These are phyloP conservation scores for Cubamyces sp. DNA, from an alignment of 768 basidiomycete genomes.

Conservation along the genomic window DNA sequence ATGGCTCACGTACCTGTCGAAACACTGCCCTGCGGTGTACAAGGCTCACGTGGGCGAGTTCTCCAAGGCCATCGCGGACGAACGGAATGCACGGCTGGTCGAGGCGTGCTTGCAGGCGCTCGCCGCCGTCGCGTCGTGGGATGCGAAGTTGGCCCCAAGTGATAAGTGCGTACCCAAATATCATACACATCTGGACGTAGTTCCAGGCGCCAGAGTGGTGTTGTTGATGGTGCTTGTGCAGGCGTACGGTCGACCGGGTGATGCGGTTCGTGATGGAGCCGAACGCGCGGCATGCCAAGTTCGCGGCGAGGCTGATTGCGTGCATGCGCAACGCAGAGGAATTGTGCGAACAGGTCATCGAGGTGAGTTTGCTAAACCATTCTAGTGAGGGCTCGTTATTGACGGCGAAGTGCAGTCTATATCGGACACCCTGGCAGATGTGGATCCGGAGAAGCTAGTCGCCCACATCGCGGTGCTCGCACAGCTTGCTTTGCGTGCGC, in stretches of 20 bases:
- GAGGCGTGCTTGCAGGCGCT: constrained; percentile 80
- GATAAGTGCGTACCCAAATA: constrained; percentile 62
- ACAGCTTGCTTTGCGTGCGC: constrained; percentile 70
- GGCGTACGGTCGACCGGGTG: constrained; percentile 70
- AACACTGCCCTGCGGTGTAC: constrained; percentile 73
- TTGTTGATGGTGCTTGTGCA: constrained; percentile 34
- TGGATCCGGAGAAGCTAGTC: constrained; percentile 55
- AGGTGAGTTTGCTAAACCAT: constrained; percentile 50
- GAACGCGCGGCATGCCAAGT: constrained; percentile 77
- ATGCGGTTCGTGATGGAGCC: constrained; percentile 60
- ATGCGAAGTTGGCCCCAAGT: constrained; percentile 55
- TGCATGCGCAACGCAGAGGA: constrained; percentile 56
- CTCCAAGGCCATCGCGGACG: constrained; percentile 70
- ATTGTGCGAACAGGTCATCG: constrained; percentile 57
- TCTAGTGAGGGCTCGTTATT: neutral
- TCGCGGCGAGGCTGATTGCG: constrained; percentile 76
- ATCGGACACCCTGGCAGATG: constrained; percentile 51
- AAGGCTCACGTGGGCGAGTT: constrained; percentile 79
- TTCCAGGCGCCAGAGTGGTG: neutral
- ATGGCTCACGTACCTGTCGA: constrained; percentile 66
- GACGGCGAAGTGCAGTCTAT: constrained; percentile 52
- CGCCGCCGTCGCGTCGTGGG: constrained; percentile 64
- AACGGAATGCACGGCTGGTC: constrained; percentile 53
- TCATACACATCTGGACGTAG: neutral
- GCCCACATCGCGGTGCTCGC: constrained; percentile 73